Conservation (phyloP, 192 early-diverging fungal species). For the Entomortierella parvispora region DNA sequence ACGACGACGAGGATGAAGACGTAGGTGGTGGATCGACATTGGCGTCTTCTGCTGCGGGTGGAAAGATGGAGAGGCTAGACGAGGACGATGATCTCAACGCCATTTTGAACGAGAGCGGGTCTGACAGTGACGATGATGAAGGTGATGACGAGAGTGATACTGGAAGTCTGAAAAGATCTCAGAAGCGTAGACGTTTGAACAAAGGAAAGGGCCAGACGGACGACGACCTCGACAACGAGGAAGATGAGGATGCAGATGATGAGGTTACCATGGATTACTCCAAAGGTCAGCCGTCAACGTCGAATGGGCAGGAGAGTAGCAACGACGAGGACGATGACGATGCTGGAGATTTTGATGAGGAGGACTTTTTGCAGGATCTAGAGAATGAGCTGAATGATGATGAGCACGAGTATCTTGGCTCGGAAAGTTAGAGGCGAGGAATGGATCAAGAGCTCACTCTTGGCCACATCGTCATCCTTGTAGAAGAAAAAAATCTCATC, state of each 20-base stretch:
- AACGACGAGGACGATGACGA: slow-evolving; percentile 32
- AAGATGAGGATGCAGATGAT: slow-evolving; percentile 53
- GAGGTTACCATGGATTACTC: slow-evolving; percentile 23
- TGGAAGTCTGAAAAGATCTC: background rate
- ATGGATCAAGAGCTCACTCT: no score
- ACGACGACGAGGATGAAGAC: slow-evolving; percentile 29
- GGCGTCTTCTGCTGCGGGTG: background rate
- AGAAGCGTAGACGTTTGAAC: slow-evolving; percentile 47
- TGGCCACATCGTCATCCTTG: background rate
- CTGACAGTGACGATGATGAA: slow-evolving; percentile 42
- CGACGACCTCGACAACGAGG: slow-evolving; percentile 37
- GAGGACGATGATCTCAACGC: slow-evolving; percentile 22
- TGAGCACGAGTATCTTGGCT: background rate
- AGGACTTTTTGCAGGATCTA: background rate
- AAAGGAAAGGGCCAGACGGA: slow-evolving; percentile 19
- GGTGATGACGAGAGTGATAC: slow-evolving; percentile 33
- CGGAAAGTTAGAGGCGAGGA: background rate
- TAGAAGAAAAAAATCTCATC: no score
- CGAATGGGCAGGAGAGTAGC: slow-evolving; percentile 13
- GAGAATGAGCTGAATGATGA: background rate
- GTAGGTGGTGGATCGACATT: background rate
- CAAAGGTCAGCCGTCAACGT: slow-evolving; percentile 15
- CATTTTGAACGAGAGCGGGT: slow-evolving; percentile 56
- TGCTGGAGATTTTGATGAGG: slow-evolving; percentile 22
- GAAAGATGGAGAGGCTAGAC: no score